Evolutionary conservation across 768 basidiomycete species (phyloP), one percentile per base, ranked within the genome.

Genomic region (Lactifluus volemus): DNA sequence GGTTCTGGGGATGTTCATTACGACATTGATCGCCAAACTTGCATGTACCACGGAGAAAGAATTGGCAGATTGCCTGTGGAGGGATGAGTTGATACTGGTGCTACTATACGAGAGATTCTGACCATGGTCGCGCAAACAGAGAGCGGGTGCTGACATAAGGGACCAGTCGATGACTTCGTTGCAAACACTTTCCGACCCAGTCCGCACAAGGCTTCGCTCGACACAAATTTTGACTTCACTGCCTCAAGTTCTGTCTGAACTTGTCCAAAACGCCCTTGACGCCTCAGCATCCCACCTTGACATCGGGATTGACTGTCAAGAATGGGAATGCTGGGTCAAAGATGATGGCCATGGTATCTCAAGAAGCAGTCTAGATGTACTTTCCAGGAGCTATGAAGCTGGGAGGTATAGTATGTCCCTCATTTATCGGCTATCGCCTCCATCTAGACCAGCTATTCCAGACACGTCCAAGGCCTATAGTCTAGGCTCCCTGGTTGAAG

Each of bases 191-290:
- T 78, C 87, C 49, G 70, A 68, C 17, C 74, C 76, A n/a, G 90
- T 89, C 6, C 84, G 82, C 49, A 76, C 82, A 21, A 84, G 78
- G 67, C 77, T 98, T 49, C 84, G 95, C 47, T 94, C 93, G 2
- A 82, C 89, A 0, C 83, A 91, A 68, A 85, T 95, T 64, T 73
- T 98, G 61, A 92, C 92, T 0, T 88, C 92, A 5, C 70, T 97
- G 30, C 78, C 88, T 8, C 84, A 88, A 69, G 77, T 95, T 59
- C 76, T 95, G 21, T 85, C 85, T 2, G 93, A 98, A 72, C 82
- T 98, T 39, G 71, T 94, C 11, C 94, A 95, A 70, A 98, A 98
- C 70, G 80, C 91, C 3, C 77, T 98, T 9, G 96, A 98, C 67
- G 91, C 95, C 2, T 77, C 78, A 32, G 84, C 93, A 0, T 76